Conservation (phyloP, 2,329 filamentous ascomycete species). For the Colletotrichum tropicale region DNA sequence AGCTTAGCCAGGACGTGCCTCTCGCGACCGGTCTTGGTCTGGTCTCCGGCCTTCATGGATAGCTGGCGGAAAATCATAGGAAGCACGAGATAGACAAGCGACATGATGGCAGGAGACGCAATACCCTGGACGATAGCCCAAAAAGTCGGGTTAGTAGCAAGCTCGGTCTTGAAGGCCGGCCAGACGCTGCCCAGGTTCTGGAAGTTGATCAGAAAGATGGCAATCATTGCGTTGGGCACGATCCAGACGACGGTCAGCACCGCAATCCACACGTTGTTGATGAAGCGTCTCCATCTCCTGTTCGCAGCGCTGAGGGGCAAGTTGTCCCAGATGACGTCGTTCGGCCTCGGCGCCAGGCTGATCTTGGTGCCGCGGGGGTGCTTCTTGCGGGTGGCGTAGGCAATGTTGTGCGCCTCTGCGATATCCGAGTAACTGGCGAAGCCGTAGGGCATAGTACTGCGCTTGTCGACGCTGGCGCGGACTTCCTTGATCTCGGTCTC, state of each 20-base stretch:
- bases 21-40: constrained; percentile 91
- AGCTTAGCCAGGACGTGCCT: constrained; percentile 89
- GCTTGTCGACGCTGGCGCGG: constrained; percentile 80
- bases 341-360: constrained; percentile 80
- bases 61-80: constrained; percentile 91
- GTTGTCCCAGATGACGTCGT: constrained; percentile 97
- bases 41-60: constrained; percentile 82
- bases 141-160: constrained; percentile 65
- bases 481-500: constrained; percentile 86
- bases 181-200: constrained; percentile 81
- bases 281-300: constrained; percentile 73
- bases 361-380: constrained; percentile 80
- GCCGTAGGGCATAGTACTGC: constrained; percentile 88
- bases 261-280: constrained; percentile 85
- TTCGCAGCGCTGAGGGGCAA: constrained; percentile 73
- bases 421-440: constrained; percentile 95
- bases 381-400: constrained; percentile 80
- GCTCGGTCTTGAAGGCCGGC: constrained; percentile 70
- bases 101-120: constrained; percentile 84
- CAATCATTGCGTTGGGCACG: constrained; percentile 90
- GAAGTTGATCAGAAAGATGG: constrained; percentile 90
- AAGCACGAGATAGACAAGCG: constrained; percentile 83
- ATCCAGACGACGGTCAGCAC: constrained; percentile 86
- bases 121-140: constrained; percentile 96
- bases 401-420: constrained; percentile 84